Conservation (phyloP, 2,329 filamentous ascomycete genomes). For the Arthrobotrys pseudoclavata region DNA sequence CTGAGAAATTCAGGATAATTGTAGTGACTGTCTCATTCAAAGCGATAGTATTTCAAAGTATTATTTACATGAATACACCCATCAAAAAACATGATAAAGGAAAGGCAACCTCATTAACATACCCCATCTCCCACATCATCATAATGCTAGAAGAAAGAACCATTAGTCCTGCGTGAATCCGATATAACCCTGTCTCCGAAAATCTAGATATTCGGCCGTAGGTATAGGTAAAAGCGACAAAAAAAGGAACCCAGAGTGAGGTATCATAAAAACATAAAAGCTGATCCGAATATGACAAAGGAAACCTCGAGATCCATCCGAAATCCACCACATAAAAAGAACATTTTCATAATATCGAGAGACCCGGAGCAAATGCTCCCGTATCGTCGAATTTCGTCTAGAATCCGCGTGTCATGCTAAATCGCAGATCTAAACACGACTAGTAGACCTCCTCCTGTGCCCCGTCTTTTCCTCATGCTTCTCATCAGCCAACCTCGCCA, state of each 20-base stretch:
- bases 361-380: neutral
- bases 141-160: neutral
- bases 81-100: neutral
- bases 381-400: neutral
- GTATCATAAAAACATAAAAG: constrained; percentile 46
- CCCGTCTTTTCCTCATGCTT: constrained; percentile 57
- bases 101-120: constrained; percentile 7
- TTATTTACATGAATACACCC: constrained; percentile 20
- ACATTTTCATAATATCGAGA: neutral
- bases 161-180: constrained; percentile 13
- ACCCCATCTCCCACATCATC: neutral
- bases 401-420: neutral
- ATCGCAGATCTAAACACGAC: constrained; percentile 25
- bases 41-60: neutral
- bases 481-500: constrained; percentile 54
- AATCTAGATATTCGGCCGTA: constrained; percentile 9
- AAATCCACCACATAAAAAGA: neutral
- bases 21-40: constrained; percentile 19
- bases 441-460: constrained; percentile 41
- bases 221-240: constrained; percentile 8
- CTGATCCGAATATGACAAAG: constrained; percentile 14
- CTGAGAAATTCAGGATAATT: no score
- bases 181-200: neutral
- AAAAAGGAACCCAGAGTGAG: constrained; percentile 12
- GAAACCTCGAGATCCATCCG: constrained; percentile 8